Conservation (phyloP, 2,329 filamentous ascomycete species). For the Trichophyton mentagrophytes region DNA sequence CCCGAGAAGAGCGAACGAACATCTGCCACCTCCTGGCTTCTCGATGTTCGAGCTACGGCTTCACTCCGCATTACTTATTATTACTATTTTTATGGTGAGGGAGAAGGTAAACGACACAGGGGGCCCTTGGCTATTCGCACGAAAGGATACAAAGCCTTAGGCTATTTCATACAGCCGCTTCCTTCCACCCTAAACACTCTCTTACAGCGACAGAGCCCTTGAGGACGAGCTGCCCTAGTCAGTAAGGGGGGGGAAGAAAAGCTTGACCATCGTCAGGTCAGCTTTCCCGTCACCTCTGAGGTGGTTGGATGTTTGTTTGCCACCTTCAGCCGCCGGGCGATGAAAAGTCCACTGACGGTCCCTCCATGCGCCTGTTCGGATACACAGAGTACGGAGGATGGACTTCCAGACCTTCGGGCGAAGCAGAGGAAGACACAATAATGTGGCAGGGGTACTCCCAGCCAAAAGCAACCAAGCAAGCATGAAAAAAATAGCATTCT, state of each 20-base stretch:
- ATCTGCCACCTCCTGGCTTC: too few species aligned
- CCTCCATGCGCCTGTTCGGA: too few species aligned
- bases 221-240: too few species aligned
- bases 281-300: background rate
- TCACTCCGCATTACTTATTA: background rate
- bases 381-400: too few species aligned
- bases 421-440: background rate
- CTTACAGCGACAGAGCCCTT: too few species aligned
- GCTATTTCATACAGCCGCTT: too few species aligned
- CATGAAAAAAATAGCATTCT: background rate
- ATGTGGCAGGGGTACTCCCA: background rate
- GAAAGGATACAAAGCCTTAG: background rate
- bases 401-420: too few species aligned
- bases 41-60: too few species aligned
- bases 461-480: background rate
- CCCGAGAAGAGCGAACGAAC: background rate
- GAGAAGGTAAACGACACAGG: too few species aligned
- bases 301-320: background rate
- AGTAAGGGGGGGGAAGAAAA: background rate
- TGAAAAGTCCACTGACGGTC: too few species aligned
- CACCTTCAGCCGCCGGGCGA: background rate
- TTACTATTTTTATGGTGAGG: too few species aligned
- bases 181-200: too few species aligned
- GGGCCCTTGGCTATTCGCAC: background rate
- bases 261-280: background rate